Evolutionary conservation across 2,329 filamentous ascomycete species (phyloP), one percentile per base, ranked within the genome.

Genomic region (Aspergillus sp.): DNA sequence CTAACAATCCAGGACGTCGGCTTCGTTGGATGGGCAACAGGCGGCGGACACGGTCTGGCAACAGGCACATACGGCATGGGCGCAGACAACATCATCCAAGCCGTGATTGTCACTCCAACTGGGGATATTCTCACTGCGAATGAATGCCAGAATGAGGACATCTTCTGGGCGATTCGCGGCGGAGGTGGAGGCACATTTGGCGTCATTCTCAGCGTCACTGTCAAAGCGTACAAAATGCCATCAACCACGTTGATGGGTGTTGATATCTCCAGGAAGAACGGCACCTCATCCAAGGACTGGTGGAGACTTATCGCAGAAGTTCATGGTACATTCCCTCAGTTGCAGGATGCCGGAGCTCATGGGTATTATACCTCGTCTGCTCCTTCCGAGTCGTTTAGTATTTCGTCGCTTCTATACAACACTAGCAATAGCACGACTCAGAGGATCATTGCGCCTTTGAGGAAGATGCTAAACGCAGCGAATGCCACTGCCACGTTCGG

Each of bases 41-140:
- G 75, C 8, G 79, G 76, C 31, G 79, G 79, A 0, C 76, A 82
- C 56, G 74, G 70, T 7, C 75, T 75, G 2, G 53, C 82, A 39
- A 72, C 70, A 6, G 67, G 67, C 42, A 55, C 72, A 26, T 75
- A 73, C 48, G 69, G 78, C 48, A 69, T 78, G 54, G 76, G 65
- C 39, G 66, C 73, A 4, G 75, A 78, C 55, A 69, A 76, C 51
- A 65, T 76, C 7, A 60, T 78, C n/a, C 61, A 68, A 40, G 62
- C 72, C 44, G 66, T 77, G 45, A 65, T 78, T 7, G 68, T 79
- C 5, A 69, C 69, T 4, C 65, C 72, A 7, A 64, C 66, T 44
- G 52, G 52, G 4, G 45, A 47, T 1, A n/a, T 47, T 7, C 32
- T 53, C 6, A 48, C 47, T 4, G 48, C 47, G 8, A 56, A 52